A percentile compares a stretch with the other conserved stretches of the same genome.
phyloP scores from a whole-genome alignment of 345 rosid species.

The Rhodamnia rubescens region DNA sequence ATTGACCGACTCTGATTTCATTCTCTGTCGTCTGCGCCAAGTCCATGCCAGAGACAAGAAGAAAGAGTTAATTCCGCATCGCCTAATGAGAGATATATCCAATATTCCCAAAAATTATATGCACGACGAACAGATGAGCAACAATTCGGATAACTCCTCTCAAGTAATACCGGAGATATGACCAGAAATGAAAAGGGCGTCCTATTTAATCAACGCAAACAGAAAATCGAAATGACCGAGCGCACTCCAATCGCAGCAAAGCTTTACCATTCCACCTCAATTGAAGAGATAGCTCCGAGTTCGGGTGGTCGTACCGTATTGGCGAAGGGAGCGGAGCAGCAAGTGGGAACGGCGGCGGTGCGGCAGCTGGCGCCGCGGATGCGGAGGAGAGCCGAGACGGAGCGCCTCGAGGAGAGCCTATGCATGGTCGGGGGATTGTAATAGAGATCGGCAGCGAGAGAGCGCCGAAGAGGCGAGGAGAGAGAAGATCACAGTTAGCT shows the following conservation, averaged over 20 bases:
- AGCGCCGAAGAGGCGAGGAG: neutral
- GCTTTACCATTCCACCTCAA: neutral
- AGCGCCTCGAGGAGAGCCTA: constrained; percentile 54
- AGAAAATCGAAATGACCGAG: neutral
- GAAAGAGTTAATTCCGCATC: neutral
- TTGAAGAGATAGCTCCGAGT: neutral
- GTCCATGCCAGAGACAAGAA: neutral
- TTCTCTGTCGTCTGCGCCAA: constrained; percentile 30
- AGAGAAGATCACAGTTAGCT: neutral
- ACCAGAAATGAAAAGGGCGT: no score
- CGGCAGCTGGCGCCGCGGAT: constrained; percentile 20
- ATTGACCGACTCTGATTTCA: constrained; percentile 39
- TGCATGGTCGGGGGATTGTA: constrained; percentile 27
- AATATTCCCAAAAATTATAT: neutral
- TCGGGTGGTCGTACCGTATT: constrained; percentile 21
- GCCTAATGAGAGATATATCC: neutral
- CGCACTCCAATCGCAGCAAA: neutral
- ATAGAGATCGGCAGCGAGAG: neutral
- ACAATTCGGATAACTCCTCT: neutral
- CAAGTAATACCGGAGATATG: no score
- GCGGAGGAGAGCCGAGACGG: constrained; percentile 48
- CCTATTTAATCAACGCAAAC: neutral
- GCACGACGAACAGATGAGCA: neutral
- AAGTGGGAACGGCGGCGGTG: constrained; percentile 21
- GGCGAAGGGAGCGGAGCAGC: constrained; percentile 18